Percentiles rank a stretch among this genome's conserved stretches.
These are phyloP conservation scores for Pythium chondricola DNA, from an alignment of 352 stramenopile species.

Conservation along the genomic window DNA sequence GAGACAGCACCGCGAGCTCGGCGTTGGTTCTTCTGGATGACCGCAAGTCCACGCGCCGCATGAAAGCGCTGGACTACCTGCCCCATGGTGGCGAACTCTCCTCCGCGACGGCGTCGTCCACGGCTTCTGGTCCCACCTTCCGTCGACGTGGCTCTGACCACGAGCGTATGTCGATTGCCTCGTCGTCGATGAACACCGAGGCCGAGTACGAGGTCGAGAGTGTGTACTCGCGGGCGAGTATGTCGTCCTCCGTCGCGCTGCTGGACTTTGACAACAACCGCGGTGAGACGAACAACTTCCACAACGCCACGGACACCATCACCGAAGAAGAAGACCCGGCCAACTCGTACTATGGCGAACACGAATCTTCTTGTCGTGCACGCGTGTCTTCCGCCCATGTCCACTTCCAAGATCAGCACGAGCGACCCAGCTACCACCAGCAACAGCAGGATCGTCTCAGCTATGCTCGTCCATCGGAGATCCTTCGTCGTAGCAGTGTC, in stretches of 20 bases:
- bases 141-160: no score
- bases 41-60: conserved; percentile 9
- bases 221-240: conserved; percentile 28
- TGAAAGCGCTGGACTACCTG: conserved; percentile 20
- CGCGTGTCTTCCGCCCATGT: no score
- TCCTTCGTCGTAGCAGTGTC: background rate
- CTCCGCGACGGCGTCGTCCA: background rate
- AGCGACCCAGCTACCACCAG: background rate
- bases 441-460: background rate
- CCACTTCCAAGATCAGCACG: no score
- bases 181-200: conserved; percentile 15
- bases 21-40: conserved; percentile 19
- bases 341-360: background rate
- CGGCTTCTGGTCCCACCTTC: no score
- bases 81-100: background rate
- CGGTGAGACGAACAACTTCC: conserved; percentile 16
- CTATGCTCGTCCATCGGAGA: conserved; percentile 6
- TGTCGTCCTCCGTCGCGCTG: conserved; percentile 50
- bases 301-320: conserved; percentile 13
- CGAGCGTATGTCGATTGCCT: conserved; percentile 6
- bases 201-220: conserved; percentile 12
- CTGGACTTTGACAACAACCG: conserved; percentile 29
- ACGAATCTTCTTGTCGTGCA: no score
- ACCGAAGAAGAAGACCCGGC: conserved; percentile 2
- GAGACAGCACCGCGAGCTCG: conserved; percentile 10